Conservation (phyloP, 306 rosid species). For the Malus sieversii region DNA sequence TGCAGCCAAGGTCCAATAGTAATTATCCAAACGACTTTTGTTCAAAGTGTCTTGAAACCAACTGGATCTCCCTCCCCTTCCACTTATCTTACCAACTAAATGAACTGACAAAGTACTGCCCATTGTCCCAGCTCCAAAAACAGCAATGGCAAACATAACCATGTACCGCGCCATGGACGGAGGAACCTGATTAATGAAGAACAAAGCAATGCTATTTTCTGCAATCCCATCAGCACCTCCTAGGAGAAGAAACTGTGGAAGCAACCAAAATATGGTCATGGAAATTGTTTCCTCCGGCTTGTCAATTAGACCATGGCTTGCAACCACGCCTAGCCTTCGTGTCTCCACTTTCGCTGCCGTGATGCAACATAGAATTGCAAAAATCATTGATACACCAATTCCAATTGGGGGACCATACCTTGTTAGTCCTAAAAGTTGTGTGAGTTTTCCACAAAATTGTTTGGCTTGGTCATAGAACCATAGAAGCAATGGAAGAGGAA, state of each 20-base stretch:
- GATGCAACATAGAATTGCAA: constrained; percentile 21
- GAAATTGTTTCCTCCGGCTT: constrained; percentile 15
- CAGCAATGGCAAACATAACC: background rate
- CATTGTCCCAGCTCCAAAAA: constrained; percentile 22
- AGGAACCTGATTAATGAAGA: background rate
- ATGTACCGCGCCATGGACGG: background rate
- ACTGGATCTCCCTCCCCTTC: constrained; percentile 4
- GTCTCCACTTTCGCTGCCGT: constrained; percentile 28
- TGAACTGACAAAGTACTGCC: constrained; percentile 22
- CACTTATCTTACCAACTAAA: constrained; percentile 3
- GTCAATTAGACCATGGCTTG: constrained; percentile 11
- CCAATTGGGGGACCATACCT: constrained; percentile 4
- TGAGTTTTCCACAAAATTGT: background rate
- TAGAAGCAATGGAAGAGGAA: constrained; percentile 10
- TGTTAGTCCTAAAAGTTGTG: background rate
- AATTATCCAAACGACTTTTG: constrained; percentile 27
- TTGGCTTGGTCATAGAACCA: constrained; percentile 3
- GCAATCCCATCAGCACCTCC: constrained; percentile 17
- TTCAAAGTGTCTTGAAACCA: constrained; percentile 37
- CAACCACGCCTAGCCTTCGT: constrained; percentile 15
- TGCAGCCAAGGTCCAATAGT: constrained; percentile 24
- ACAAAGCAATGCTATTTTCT: background rate
- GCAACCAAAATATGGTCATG: constrained; percentile 32
- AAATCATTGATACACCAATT: constrained; percentile 12
- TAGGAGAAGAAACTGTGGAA: constrained; percentile 29